Evolutionary conservation across 1,284 basidiomycete genomes (phyloP).

Genomic region (Fomitiporia mediterranea): DNA sequence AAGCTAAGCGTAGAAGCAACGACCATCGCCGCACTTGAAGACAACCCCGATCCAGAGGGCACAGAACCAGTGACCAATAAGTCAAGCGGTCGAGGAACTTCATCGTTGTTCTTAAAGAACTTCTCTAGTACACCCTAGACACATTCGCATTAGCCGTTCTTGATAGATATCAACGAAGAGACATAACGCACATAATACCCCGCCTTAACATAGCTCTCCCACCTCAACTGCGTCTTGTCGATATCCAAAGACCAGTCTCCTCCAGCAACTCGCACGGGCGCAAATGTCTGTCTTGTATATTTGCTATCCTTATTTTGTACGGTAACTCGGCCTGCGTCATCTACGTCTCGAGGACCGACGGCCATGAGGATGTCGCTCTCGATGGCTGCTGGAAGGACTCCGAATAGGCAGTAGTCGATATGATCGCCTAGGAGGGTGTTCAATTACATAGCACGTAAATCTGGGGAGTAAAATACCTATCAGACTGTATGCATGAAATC

Average conservation of each 20-base stretch:
- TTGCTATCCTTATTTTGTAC: slow-evolving; percentile 64
- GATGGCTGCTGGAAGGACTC: slow-evolving; percentile 79
- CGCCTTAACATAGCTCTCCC: slow-evolving; percentile 87
- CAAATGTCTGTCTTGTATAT: slow-evolving; percentile 54
- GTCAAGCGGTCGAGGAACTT: slow-evolving; percentile 53
- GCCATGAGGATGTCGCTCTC: slow-evolving; percentile 86
- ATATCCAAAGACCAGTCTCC: slow-evolving; percentile 72
- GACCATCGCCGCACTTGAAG: slow-evolving; percentile 82
- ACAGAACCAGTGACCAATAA: slow-evolving; percentile 74
- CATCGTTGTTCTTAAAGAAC: slow-evolving; percentile 42
- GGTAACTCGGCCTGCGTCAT: slow-evolving; percentile 45
- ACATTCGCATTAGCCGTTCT: neutral
- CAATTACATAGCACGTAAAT: no score
- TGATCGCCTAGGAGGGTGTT: slow-evolving; percentile 63
- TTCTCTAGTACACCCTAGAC: slow-evolving; percentile 67
- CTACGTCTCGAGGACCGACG: slow-evolving; percentile 48
- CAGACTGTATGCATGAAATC: slow-evolving; percentile 27
- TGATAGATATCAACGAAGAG: slow-evolving; percentile 18
- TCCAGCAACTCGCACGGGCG: slow-evolving; percentile 45
- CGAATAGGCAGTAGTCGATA: slow-evolving; percentile 81
- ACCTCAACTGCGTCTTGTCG: slow-evolving; percentile 62
- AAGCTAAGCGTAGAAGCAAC: slow-evolving; percentile 79
- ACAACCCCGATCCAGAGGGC: slow-evolving; percentile 78
- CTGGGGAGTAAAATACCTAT: slow-evolving; percentile 35
- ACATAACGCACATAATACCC: slow-evolving; percentile 59